Percentiles rank a stretch among this genome's conserved stretches.
Conservation (phyloP, 805 yeast species). For the Cyberlindnera euphorbiae region DNA sequence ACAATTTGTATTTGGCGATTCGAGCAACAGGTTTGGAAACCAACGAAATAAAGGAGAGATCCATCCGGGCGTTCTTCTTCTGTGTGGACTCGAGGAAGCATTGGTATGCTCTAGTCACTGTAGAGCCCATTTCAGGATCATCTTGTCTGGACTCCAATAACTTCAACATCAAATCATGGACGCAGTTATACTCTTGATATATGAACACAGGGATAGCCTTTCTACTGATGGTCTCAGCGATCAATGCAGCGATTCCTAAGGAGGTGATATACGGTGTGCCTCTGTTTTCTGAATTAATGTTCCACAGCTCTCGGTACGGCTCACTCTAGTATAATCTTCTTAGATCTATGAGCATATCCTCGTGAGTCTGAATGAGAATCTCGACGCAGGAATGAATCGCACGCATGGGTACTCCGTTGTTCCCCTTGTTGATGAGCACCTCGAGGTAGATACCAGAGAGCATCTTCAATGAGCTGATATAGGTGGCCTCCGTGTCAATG, state of each 20-base stretch:
- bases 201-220: conserved; percentile 25
- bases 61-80: conserved; percentile 32
- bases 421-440: conserved; percentile 30
- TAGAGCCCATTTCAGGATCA: conserved; percentile 21
- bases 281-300: no score
- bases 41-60: conserved; percentile 49
- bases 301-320: no score
- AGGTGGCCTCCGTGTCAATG: conserved; percentile 42
- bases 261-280: no score
- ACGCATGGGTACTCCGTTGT: conserved; percentile 32
- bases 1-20: conserved; percentile 44
- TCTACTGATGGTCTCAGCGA: conserved; percentile 20
- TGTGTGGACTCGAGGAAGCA: conserved; percentile 39
- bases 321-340: no score
- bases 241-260: conserved; percentile 22
- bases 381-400: conserved; percentile 28
- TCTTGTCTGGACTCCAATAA: conserved; percentile 28
- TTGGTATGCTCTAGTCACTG: conserved; percentile 30
- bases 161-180: conserved; percentile 31
- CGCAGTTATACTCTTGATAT: conserved; percentile 33
- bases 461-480: conserved; percentile 40
- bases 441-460: conserved; percentile 40
- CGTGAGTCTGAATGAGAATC: conserved; percentile 31
- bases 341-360: conserved; percentile 26
- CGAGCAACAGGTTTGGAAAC: conserved; percentile 51